Evolutionary conservation across 495 filamentous ascomycete species (phyloP).

Genomic region (Penicillium canariense): DNA sequence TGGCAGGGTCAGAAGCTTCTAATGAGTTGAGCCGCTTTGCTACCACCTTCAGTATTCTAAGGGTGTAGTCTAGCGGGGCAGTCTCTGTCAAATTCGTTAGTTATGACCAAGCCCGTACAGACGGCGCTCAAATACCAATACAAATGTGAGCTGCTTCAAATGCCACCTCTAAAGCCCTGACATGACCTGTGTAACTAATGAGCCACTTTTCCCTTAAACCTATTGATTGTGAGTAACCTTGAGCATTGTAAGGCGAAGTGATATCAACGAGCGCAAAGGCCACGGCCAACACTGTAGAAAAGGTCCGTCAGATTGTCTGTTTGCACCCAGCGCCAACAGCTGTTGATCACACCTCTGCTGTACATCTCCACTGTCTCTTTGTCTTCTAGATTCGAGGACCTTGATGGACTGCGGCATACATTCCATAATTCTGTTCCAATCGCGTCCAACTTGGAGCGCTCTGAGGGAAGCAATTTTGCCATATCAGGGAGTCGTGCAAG

Average conservation of each 20-base stretch:
- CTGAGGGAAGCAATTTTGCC: background rate
- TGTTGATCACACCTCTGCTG: background rate
- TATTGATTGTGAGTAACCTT: too few species aligned
- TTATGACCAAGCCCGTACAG: background rate
- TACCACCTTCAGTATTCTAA: constrained; percentile 60
- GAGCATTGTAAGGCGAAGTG: background rate
- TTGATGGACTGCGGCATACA: constrained; percentile 11
- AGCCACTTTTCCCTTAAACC: background rate
- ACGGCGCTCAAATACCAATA: background rate
- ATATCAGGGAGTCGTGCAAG: background rate
- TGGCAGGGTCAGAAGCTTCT: constrained; percentile 31
- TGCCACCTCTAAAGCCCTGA: constrained; percentile 62
- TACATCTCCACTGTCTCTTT: background rate
- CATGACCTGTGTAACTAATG: constrained; percentile 31
- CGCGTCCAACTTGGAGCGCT: constrained; percentile 24
- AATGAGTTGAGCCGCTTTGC: constrained; percentile 61
- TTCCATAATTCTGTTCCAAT: constrained; percentile 40
- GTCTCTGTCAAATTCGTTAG: constrained; percentile 41
- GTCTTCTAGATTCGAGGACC: background rate
- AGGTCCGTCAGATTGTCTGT: background rate
- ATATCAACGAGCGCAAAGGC: constrained; percentile 25
- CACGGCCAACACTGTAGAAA: constrained; percentile 63
- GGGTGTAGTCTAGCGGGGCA: constrained; percentile 53
- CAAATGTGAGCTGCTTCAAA: constrained; percentile 54
- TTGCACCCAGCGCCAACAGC: too few species aligned